These are phyloP conservation scores for Xylaria castorea DNA, from an alignment of 495 filamentous ascomycete genomes.

Conservation along the genomic window DNA sequence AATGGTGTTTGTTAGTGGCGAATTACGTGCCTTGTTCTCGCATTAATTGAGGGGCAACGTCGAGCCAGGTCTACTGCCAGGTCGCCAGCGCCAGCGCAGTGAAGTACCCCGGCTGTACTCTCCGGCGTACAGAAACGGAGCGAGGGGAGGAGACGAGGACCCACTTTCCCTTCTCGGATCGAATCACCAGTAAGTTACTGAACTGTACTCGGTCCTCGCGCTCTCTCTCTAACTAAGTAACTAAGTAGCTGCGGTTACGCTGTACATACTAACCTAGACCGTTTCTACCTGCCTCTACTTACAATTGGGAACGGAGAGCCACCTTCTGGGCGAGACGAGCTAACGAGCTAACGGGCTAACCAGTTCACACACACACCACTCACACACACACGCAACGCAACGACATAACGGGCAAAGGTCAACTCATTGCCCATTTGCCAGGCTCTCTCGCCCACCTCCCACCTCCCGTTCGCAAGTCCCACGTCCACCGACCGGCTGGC, in stretches of 20 bases:
- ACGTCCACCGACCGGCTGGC: conserved; percentile 33
- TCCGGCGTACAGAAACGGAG: conserved; percentile 7
- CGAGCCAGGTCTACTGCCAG: not conserved
- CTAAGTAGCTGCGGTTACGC: not conserved
- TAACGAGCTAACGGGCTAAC: conserved; percentile 9
- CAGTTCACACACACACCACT: not conserved
- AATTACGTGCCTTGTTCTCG: not conserved
- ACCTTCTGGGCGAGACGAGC: conserved; percentile 2
- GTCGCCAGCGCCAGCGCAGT: not conserved
- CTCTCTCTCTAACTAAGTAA: not conserved
- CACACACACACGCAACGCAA: not conserved
- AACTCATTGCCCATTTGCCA: not conserved
- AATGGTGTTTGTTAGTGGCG: conserved; percentile 11
- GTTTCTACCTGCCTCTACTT: not conserved
- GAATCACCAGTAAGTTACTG: conserved; percentile 17
- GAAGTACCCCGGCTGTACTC: conserved; percentile 1
- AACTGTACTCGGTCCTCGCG: conserved; percentile 1
- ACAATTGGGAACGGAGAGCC: not conserved
- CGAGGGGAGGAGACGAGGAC: not conserved
- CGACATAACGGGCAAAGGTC: conserved; percentile 10
- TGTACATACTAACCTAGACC: not conserved
- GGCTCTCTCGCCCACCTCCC: not conserved
- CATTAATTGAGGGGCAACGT: conserved; percentile 23
- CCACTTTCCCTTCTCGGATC: conserved; percentile 1
- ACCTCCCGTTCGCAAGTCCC: not conserved